phyloP scores from a whole-genome alignment of 179 eudicot genomes.

The Corrigiola litoralis region DNA sequence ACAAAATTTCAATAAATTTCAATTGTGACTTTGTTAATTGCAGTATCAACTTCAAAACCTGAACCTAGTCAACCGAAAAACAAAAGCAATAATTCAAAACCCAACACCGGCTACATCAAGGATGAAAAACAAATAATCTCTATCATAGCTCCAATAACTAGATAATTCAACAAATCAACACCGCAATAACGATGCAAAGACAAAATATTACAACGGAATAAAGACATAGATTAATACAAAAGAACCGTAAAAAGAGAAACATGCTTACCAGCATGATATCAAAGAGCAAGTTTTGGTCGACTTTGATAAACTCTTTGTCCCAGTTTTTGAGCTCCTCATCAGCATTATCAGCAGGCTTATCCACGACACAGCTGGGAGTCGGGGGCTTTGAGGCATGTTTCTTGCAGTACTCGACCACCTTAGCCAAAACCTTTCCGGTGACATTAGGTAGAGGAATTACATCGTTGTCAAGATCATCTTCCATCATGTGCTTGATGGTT shows the following conservation, averaged over 20 bases:
- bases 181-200: background rate
- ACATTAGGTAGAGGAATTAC: constrained; percentile 57
- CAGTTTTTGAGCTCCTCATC: constrained; percentile 47
- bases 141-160: no score
- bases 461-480: constrained; percentile 48
- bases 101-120: no score
- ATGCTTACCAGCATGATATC: constrained; percentile 49
- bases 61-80: background rate
- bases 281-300: constrained; percentile 55
- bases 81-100: background rate
- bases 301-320: constrained; percentile 57
- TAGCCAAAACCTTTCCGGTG: constrained; percentile 46
- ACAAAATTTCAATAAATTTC: background rate
- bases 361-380: background rate
- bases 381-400: constrained; percentile 32
- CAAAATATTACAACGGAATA: background rate
- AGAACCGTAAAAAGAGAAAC: background rate
- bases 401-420: constrained; percentile 59
- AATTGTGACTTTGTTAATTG: background rate
- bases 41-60: background rate
- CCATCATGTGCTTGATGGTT: constrained; percentile 59
- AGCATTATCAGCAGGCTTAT: constrained; percentile 22
- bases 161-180: no score
- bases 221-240: background rate
- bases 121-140: no score